Conservation (phyloP, 2,329 filamentous ascomycete genomes). For the Xylariaceae sp. region DNA sequence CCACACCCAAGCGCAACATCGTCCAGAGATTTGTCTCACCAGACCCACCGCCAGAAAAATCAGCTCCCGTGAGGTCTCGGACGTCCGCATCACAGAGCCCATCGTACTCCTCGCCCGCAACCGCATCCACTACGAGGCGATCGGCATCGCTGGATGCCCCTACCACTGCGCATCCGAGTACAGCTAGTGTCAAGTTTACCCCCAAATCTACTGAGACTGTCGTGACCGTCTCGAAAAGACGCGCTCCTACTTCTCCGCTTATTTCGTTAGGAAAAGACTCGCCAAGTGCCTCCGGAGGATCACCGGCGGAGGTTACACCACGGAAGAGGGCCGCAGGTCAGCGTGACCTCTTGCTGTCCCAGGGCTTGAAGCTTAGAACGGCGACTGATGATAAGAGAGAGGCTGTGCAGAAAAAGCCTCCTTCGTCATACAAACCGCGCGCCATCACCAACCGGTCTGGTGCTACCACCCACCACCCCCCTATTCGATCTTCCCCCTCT, state of each 20-base stretch:
- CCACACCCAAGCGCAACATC: slow-evolving; percentile 16
- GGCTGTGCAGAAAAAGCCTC: slow-evolving; percentile 40
- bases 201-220: slow-evolving; percentile 28
- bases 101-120: slow-evolving; percentile 25
- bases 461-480: slow-evolving; percentile 40
- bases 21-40: slow-evolving; percentile 25
- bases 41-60: slow-evolving; percentile 24
- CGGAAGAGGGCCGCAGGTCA: slow-evolving; percentile 39
- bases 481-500: slow-evolving; percentile 52
- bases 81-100: slow-evolving; percentile 37
- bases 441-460: slow-evolving; percentile 29
- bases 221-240: slow-evolving; percentile 34
- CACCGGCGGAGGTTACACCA: slow-evolving; percentile 29
- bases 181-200: slow-evolving; percentile 25
- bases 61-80: slow-evolving; percentile 31
- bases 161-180: slow-evolving; percentile 16
- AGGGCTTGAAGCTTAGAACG: slow-evolving; percentile 37
- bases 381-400: slow-evolving; percentile 46
- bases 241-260: slow-evolving; percentile 30
- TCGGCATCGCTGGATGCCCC: slow-evolving; percentile 35
- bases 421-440: slow-evolving; percentile 47
- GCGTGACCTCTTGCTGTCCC: slow-evolving; percentile 45
- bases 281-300: slow-evolving; percentile 9
- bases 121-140: slow-evolving; percentile 32
- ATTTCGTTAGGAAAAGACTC: slow-evolving; percentile 1